These are phyloP conservation scores for Haematococcus lacustris DNA, from an alignment of 139 green algal genomes.

Conservation along the genomic window DNA sequence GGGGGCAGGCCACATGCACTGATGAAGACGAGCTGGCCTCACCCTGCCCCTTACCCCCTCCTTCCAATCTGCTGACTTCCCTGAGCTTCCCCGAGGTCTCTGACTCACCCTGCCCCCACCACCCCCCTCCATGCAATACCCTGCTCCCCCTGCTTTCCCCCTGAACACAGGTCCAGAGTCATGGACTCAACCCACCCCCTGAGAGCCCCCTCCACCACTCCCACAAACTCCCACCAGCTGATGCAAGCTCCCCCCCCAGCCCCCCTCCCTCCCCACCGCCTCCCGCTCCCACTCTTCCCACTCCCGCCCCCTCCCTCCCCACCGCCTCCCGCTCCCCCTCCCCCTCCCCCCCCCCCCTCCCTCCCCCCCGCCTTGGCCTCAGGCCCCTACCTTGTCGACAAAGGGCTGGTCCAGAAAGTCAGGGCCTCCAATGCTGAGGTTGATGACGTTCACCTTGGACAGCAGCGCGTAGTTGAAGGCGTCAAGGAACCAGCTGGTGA, in stretches of 20 bases:
- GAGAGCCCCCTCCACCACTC: no score
- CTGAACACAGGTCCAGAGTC: no score
- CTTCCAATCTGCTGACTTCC: no score
- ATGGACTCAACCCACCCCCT: no score
- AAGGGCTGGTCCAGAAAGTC: conserved; percentile 97
- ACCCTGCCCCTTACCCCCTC: no score
- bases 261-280: neutral
- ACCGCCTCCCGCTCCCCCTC: neutral
- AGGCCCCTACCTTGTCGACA: conserved; percentile 92
- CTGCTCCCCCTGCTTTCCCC: no score
- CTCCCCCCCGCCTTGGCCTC: neutral
- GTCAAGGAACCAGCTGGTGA: conserved; percentile 98
- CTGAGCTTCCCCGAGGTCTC: no score
- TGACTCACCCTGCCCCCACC: no score
- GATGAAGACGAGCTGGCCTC: no score
- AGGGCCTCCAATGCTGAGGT: conserved; percentile 95
- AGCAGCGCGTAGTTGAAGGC: conserved; percentile 83
- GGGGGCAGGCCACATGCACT: no score
- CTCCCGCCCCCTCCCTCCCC: neutral
- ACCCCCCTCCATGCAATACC: no score
- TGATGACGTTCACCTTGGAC: conserved; percentile 86
- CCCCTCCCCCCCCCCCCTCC: neutral
- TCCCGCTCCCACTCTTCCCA: neutral
- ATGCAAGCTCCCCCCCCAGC: neutral
- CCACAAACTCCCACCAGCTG: no score